Conservation (phyloP, 306 rosid genomes). For the Elaeagnus macrophylla region DNA sequence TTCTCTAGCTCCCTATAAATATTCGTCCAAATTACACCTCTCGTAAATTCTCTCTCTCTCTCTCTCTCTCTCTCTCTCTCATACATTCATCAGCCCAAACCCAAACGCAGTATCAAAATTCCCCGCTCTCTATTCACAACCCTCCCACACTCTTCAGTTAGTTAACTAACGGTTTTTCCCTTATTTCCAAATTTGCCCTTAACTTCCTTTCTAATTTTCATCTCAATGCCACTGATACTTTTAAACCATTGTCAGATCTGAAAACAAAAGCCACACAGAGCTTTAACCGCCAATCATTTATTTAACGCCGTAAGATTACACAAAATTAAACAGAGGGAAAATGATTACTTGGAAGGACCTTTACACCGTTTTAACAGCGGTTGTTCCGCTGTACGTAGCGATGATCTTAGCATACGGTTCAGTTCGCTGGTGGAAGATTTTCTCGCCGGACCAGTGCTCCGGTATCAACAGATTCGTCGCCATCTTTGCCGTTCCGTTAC, state of each 20-base stretch:
- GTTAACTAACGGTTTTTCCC: conserved; percentile 56
- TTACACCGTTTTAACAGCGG: conserved; percentile 80
- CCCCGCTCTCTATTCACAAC: not conserved
- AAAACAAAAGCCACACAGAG: not conserved
- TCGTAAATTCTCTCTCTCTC: conserved; percentile 21
- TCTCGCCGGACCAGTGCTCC: conserved; percentile 99
- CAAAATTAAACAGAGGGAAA: not conserved
- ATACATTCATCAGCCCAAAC: conserved; percentile 6
- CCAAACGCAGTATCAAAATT: not conserved
- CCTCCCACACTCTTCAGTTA: conserved; percentile 18
- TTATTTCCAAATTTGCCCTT: conserved; percentile 36
- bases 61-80: conserved; percentile 15
- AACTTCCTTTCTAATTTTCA: conserved; percentile 11
- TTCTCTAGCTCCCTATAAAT: conserved; percentile 9
- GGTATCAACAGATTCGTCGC: conserved; percentile 97
- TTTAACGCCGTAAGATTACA: not conserved
- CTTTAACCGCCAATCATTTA: too few relatives aligned
- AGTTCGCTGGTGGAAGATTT: conserved; percentile 98
- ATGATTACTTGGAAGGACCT: conserved; percentile 77
- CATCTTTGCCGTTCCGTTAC: conserved; percentile 87
- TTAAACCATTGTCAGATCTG: not conserved
- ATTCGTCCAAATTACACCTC: conserved; percentile 12
- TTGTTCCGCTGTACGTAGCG: conserved; percentile 85
- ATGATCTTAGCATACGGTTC: conserved; percentile 96
- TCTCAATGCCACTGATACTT: conserved; percentile 21